These are phyloP conservation scores for Naganishia antarctica DNA, from an alignment of 768 basidiomycete species.

Conservation along the genomic window DNA sequence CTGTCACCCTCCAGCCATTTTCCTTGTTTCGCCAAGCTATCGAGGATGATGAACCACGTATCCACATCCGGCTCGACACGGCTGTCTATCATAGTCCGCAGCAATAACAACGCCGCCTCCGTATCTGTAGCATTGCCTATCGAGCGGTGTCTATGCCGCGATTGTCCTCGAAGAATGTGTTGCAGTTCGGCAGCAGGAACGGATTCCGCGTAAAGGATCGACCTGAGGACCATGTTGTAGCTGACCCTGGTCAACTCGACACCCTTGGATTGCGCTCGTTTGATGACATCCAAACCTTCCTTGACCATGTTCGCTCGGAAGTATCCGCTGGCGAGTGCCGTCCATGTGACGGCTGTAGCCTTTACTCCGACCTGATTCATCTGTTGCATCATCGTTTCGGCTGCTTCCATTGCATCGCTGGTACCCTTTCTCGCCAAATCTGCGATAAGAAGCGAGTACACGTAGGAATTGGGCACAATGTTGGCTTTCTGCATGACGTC, in stretches of 20 bases:
- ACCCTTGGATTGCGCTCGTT: conserved; percentile 59
- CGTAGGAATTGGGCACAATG: conserved; percentile 66
- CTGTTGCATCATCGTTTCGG: conserved; percentile 63
- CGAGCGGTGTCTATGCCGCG: background rate
- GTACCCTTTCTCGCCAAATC: conserved; percentile 62
- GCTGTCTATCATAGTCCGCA: conserved; percentile 56
- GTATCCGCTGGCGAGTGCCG: conserved; percentile 67
- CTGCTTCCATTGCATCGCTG: conserved; percentile 57
- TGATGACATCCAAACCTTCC: conserved; percentile 48
- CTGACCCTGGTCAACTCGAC: conserved; percentile 60
- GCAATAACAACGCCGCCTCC: background rate
- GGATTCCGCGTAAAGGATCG: conserved; percentile 62
- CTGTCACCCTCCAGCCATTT: conserved; percentile 62
- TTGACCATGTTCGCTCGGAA: conserved; percentile 57
- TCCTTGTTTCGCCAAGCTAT: conserved; percentile 58
- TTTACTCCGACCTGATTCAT: conserved; percentile 58
- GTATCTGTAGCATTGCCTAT: background rate
- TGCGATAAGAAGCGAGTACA: conserved; percentile 74
- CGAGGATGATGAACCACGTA: conserved; percentile 73
- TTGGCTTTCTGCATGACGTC: conserved; percentile 71
- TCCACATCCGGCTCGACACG: conserved; percentile 57
- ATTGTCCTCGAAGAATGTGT: background rate
- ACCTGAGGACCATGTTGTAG: conserved; percentile 72
- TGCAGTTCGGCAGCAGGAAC: conserved; percentile 53
- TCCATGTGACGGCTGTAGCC: conserved; percentile 80